Conservation (phyloP, 352 stramenopile species). For the Pythium brassicae region DNA sequence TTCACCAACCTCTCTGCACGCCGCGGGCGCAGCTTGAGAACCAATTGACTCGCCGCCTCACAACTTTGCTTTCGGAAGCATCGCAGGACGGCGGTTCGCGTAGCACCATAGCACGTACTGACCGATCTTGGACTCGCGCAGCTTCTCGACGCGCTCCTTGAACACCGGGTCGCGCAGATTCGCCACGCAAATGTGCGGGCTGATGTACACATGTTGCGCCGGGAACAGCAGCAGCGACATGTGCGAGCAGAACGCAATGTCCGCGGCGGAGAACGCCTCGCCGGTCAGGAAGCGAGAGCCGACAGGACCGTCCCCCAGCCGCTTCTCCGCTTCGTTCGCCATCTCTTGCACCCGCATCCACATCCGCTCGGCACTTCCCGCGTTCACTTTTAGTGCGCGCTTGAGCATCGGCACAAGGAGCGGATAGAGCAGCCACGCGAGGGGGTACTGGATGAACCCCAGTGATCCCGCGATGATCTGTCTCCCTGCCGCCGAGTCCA, state of each 20-base stretch:
- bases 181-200: constrained; percentile 21
- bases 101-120: constrained; percentile 56
- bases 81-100: constrained; percentile 31
- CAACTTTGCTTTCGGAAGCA: constrained; percentile 13
- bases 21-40: too few species aligned
- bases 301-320: constrained; percentile 32
- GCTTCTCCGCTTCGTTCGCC: constrained; percentile 15
- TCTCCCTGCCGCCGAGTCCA: constrained; percentile 12
- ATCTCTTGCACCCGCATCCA: constrained; percentile 28
- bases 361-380: constrained; percentile 17
- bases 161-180: constrained; percentile 19
- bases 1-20: too few species aligned
- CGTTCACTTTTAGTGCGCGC: constrained; percentile 31
- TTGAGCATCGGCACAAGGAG: constrained; percentile 24
- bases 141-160: constrained; percentile 22
- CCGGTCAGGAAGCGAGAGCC: constrained; percentile 36
- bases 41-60: neutral
- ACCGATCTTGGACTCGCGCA: constrained; percentile 32
- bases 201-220: constrained; percentile 33
- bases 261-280: constrained; percentile 35
- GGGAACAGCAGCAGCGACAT: constrained; percentile 34
- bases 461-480: constrained; percentile 20
- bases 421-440: constrained; percentile 24
- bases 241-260: constrained; percentile 54
- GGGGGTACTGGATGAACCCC: constrained; percentile 16